Base-by-base conservation (phyloP, 2,329 filamentous ascomycete species). In the Ophiostoma piceae region DNA sequence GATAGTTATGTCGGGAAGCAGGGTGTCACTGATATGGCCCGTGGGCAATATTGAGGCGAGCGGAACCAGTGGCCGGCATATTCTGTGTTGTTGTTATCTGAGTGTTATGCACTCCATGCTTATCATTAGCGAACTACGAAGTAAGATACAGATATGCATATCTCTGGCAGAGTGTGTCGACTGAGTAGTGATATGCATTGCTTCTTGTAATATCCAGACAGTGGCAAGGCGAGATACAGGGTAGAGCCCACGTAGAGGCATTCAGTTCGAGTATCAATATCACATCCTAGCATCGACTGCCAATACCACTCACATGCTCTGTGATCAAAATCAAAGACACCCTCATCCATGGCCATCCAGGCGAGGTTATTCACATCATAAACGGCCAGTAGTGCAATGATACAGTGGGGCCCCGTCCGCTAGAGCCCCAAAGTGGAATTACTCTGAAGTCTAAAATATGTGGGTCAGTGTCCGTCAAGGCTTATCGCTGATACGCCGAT, bases 401-500 rank as follows among this genome's bases (percentile, higher is more conserved):
- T 29, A 57, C 16, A 66, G 41, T 47, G 43, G 62, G 51, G 51
- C 51, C n/a, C 22, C 22, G n/a, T 14, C 51, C n/a, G 51, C 51
- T 6, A 26, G 22, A n/a, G 51, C 22, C 51, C 51, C n/a, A 57
- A 26, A 26, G 22, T 57, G 51, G 22, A 57, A 57, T 57, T 57
- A 57, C 51, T 16, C 19, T 57, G 1, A 29, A 57, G 51, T 57
- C n/a, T 57, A 26, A 54, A 22, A 57, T 7, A 26, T 57, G 16
- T 57, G 51, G 51, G 11, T n/a, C 26, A 35, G 1, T 41, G 9
- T 6, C 2, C 60, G 16, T 39, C 65, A 22, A 37, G 35, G 54
- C 65, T 68, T 69, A 69, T 69, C 68, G 41, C 35, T 1, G 51
- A 57, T 66, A 60, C 66, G 41, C 35, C 1, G 51, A 57, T 66